phyloP scores from a whole-genome alignment of 306 rosid species.

The Hippophae tibetana region DNA sequence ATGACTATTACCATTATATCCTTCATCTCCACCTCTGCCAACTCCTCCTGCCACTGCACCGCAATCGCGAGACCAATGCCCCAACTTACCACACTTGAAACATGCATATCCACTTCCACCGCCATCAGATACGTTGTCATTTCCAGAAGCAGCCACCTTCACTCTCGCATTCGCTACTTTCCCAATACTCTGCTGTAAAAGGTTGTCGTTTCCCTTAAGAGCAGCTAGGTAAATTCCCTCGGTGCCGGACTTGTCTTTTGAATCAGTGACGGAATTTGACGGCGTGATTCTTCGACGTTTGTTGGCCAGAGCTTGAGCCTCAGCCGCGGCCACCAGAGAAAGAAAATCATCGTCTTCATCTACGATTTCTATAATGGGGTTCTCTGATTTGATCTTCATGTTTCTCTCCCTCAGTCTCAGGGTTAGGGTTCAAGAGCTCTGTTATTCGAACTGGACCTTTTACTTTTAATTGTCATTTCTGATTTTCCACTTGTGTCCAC shows the following conservation, averaged over 20 bases:
- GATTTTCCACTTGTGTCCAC: too few species aligned
- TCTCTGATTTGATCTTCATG: conserved; percentile 19
- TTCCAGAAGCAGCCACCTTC: conserved; percentile 2
- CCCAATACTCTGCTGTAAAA: neutral
- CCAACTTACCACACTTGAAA: conserved; percentile 48
- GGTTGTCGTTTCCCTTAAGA: conserved; percentile 26
- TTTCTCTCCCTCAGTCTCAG: neutral
- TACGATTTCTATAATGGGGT: conserved; percentile 12
- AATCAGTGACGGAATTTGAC: neutral
- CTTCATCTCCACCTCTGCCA: conserved; percentile 25
- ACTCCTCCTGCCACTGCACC: conserved; percentile 11
- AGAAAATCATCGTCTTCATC: conserved; percentile 43
- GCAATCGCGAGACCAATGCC: conserved; percentile 59
- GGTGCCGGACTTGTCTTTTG: neutral
- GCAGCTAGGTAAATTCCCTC: conserved; percentile 35
- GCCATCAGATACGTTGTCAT: neutral
- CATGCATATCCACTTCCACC: conserved; percentile 22
- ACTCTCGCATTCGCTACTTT: conserved; percentile 2
- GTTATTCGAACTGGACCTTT: too few species aligned
- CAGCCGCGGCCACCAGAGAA: conserved; percentile 29
- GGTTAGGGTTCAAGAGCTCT: too few species aligned
- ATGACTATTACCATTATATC: conserved; percentile 14
- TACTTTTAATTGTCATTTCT: too few species aligned
- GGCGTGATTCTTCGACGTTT: conserved; percentile 31
- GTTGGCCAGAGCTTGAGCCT: conserved; percentile 29